Evolutionary conservation across 805 yeast species (phyloP).

Genomic region (Yarrowia sp.): DNA sequence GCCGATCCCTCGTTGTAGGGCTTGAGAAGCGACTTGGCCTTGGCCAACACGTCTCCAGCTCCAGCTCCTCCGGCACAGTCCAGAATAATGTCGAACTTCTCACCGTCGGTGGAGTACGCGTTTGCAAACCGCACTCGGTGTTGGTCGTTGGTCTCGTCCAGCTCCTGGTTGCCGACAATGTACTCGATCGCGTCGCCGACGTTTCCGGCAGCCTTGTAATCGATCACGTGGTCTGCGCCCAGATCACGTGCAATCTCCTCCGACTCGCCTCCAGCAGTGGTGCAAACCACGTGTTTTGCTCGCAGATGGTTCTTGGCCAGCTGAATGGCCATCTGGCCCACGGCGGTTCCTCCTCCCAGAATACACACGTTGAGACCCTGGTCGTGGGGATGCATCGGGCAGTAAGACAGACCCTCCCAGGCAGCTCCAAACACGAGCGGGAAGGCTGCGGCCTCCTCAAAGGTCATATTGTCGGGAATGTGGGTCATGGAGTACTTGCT

Average conservation of each 20-base stretch:
- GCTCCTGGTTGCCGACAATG: constrained; percentile 23
- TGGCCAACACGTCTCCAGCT: constrained; percentile 44
- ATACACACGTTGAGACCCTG: constrained; percentile 44
- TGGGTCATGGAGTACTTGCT: constrained; percentile 39
- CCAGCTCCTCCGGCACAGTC: constrained; percentile 60
- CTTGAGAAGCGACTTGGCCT: constrained; percentile 46
- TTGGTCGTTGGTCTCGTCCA: constrained; percentile 18
- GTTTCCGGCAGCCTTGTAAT: constrained; percentile 50
- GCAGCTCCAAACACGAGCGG: constrained; percentile 69
- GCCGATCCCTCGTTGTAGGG: constrained; percentile 47
- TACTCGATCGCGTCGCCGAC: constrained; percentile 38
- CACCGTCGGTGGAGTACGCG: constrained; percentile 39
- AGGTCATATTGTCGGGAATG: constrained; percentile 48
- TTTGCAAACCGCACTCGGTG: constrained; percentile 33
- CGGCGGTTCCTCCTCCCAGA: constrained; percentile 72
- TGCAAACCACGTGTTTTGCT: constrained; percentile 52
- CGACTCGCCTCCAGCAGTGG: constrained; percentile 50
- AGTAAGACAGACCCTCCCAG: constrained; percentile 40
- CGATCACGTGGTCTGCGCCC: constrained; percentile 60
- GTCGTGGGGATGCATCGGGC: constrained; percentile 40
- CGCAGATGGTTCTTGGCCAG: constrained; percentile 49
- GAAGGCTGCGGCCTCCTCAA: constrained; percentile 61
- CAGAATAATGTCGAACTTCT: constrained; percentile 56
- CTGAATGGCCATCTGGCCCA: constrained; percentile 56
- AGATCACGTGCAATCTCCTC: constrained; percentile 42